Evolutionary conservation across 1,139 yeast species (phyloP).

Genomic region (Pichia sp.): DNA sequence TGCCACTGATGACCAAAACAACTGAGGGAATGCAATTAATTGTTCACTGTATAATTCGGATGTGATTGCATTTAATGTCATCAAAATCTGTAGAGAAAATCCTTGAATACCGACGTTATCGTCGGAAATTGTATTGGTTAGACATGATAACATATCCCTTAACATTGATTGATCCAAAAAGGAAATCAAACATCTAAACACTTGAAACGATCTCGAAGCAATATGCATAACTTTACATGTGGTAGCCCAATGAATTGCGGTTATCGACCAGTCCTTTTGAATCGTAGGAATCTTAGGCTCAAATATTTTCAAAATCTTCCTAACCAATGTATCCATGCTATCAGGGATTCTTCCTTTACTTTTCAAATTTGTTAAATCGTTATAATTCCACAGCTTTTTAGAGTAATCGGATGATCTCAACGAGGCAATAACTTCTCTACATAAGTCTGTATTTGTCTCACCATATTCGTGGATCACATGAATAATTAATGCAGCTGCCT

Average conservation of each 20-base stretch:
- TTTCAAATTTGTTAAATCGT: constrained; percentile 69
- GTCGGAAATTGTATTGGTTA: constrained; percentile 90
- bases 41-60: constrained; percentile 76
- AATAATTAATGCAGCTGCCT: constrained; percentile 68
- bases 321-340: constrained; percentile 72
- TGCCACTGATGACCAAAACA: constrained; percentile 95
- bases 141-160: constrained; percentile 86
- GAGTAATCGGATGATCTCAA: constrained; percentile 39
- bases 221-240: constrained; percentile 95
- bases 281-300: constrained; percentile 33
- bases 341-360: constrained; percentile 78
- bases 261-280: constrained; percentile 77
- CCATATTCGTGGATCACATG: constrained; percentile 60
- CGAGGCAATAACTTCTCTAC: constrained; percentile 44
- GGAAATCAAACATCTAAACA: constrained; percentile 73
- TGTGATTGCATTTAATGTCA: constrained; percentile 89
- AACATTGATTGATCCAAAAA: constrained; percentile 83
- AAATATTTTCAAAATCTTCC: constrained; percentile 56
- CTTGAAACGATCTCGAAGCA: constrained; percentile 93
- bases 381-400: constrained; percentile 71
- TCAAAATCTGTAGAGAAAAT: constrained; percentile 91
- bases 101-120: constrained; percentile 88
- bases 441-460: constrained; percentile 45
- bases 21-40: constrained; percentile 80
- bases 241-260: constrained; percentile 90